Base-by-base conservation (phyloP, 768 basidiomycete genomes). In the Dioszegia aurantiaca region DNA sequence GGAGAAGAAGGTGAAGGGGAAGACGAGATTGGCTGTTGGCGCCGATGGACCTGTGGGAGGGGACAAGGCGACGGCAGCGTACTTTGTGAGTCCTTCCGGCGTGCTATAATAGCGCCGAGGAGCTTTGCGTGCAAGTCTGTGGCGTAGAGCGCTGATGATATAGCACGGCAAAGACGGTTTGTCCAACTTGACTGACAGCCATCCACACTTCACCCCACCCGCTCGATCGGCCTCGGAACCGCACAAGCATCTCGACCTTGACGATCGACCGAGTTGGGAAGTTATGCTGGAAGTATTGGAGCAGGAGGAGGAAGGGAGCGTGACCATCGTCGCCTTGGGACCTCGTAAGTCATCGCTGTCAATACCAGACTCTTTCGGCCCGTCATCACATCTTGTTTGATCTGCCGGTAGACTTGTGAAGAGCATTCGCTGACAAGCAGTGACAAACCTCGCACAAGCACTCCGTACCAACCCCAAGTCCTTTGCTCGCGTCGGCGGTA, bases 371-470 rank as follows among this genome's bases (percentile, higher is more conserved):
- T 10, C 44, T 16, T n/a, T n/a, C n/a, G n/a, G n/a, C n/a, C n/a
- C n/a, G n/a, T n/a, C n/a, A n/a, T n/a, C n/a, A n/a, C n/a, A n/a
- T n/a, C n/a, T n/a, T n/a, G n/a, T n/a, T n/a, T n/a, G n/a, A n/a
- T n/a, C n/a, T n/a, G n/a, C n/a, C 33, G 33, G 14, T 6, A 6
- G 14, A 6, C 33, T 33, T 6, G 33, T 14, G 6, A 33, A 6
- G 33, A 6, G 33, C 33, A 33, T 33, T 6, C 23, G 48, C 58
- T 59, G 47, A 43, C 47, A 14, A 1, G 86, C 88, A 41, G 80
- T 89, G 54, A 93, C 90, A 11, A 90, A 87, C 67, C 80, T 97
- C 30, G 89, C 89, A 1, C 77, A 79, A 31, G 79, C 88, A 58
- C 78, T 88, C 72, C 81, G 81, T 6, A 65, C 79, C 41, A 81